Base-by-base conservation (phyloP, 73 alveolate species). In the Paramecium octaurelia region DNA sequence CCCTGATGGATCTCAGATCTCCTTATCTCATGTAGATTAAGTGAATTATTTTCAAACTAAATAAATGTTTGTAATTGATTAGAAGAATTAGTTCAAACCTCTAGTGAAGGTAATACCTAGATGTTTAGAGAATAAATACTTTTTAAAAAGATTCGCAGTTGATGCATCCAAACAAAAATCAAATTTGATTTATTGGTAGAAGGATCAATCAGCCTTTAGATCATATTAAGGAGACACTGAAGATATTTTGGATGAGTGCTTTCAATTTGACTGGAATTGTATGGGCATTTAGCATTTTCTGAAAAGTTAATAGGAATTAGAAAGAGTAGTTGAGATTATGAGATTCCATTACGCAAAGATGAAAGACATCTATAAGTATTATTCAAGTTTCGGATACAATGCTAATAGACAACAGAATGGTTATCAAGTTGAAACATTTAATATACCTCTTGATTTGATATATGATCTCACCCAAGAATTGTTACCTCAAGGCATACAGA, bases 191-290 rank as follows among this genome's bases (percentile, higher is more conserved):
- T 68, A 48, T 11, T 94, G 96, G 97, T 58, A 86, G 21, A 86
- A 92, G 21, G 94, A 88, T 9, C 75, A 92, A 58, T 92, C 96
- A 3, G 86, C 95, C 20, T 96, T 96, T 85, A 94, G 46, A 69
- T 94, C 94, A 54, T 95, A 95, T 93, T 44, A 77, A 76, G 92
- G 92, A 29, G 98, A 96, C 77, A 88, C 92, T 58, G 95, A 93
- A 3, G 96, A 90, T 36, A 10, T 96, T 35, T 20, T 95, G 7
- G 94, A 43, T 8, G 54, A 95, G 48, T 97, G 99, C 69, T 97
- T 97, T 96, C 97, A 97, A 57, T 97, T 93, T 83, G 99, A 97
- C 80, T 97, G 99, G 99, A 54, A 23, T 6, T 44, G 92, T 83
- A 92, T 95, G 38, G 92, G 93, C 29, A 94, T 96, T 4, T 71